Base-by-base conservation (phyloP, 495 filamentous ascomycete species). In the Aspergillus diversus region DNA sequence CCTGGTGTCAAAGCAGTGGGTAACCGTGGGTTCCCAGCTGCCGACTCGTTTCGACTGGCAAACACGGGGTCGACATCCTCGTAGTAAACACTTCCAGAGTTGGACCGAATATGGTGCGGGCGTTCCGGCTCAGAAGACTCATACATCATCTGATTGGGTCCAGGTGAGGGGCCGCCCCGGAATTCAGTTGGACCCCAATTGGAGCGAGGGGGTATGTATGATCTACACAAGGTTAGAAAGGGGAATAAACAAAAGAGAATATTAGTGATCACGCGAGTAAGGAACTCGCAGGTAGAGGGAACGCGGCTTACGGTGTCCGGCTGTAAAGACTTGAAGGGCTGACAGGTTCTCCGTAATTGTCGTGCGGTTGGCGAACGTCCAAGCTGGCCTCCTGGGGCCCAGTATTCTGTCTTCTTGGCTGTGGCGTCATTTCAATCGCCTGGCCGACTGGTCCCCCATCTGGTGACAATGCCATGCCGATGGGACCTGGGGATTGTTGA, bases 31-130 rank as follows among this genome's bases (percentile, higher is more conserved):
- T 69, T 63, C 53, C 62, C 60, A 42, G 52, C 68, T 42, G 64
- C 68, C 5, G 69, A 63, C 33, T 73, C 73, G 52, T 72, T 73
- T 59, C 75, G 71, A 61, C 81, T 82, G 51, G 79, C 90, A 72
- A 97, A 99, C 46, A 89, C 89, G 27, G 95, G 95, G 60, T 96
- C 93, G 17, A 95, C 89, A 72, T 97, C 95, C 83, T 99, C 95
- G 71, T 94, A 97, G 75, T 97, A 97, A 60, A 84, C 75, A 49
- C 81, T 80, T 9, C 60, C 60, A 37, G 83, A 82, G 32, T 71
- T 75, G 16, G 70, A 71, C 53, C 84, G 73, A 49, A 69, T 72
- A 75, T 83, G 76, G 31, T 46, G 72, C 37, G 48, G 61, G 9
- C 60, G 46, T 50, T 48, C 27, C 42, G 35, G 27, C 13, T 43